phyloP scores from a whole-genome alignment of 179 eudicot genomes.

The Spergularia azorica region DNA sequence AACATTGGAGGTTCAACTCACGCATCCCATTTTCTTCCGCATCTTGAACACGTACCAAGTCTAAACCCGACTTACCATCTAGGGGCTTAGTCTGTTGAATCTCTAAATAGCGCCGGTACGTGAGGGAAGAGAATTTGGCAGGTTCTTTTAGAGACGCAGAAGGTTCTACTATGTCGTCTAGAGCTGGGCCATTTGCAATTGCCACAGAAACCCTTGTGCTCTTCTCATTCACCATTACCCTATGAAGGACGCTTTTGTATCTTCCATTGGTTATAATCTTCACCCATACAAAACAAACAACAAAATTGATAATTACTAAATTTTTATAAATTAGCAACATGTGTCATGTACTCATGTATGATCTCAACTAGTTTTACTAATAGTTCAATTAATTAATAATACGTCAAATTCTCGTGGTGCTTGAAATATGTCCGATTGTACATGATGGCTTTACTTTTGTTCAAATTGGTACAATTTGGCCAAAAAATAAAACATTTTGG shows the following conservation, averaged over 20 bases:
- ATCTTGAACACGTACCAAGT: constrained; percentile 23
- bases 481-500: no score
- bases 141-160: constrained; percentile 27
- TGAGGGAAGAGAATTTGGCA: constrained; percentile 40
- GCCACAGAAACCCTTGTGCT: constrained; percentile 37
- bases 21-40: no score
- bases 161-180: constrained; percentile 33
- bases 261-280: background rate
- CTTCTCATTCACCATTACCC: constrained; percentile 40
- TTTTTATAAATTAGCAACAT: background rate
- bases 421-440: no score
- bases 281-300: background rate
- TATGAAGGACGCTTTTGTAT: constrained; percentile 23
- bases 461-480: no score
- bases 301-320: background rate
- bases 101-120: constrained; percentile 45
- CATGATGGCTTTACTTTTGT: no score
- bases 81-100: constrained; percentile 41
- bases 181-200: constrained; percentile 38
- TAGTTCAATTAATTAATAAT: no score
- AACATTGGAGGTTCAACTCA: no score
- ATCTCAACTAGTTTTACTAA: background rate
- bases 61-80: constrained; percentile 39
- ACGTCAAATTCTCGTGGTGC: no score
- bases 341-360: background rate